Percentiles rank a stretch among this genome's conserved stretches.
Evolutionary conservation across 1,139 yeast species (phyloP).

Genomic region (Candida sanyaensis): DNA sequence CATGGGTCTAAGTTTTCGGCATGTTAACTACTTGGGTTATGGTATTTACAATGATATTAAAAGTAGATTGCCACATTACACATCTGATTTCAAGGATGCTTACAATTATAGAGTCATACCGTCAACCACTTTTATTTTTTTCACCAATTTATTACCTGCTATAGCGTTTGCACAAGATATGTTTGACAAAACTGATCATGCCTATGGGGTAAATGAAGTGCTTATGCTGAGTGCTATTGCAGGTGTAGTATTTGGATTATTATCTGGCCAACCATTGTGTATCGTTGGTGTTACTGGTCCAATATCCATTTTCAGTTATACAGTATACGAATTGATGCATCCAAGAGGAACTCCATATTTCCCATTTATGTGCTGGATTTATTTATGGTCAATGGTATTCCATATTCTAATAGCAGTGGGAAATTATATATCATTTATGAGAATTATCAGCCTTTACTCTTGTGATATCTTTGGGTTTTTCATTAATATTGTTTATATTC

Average conservation of each 20-base stretch:
- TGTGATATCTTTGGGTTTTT: conserved; percentile 95
- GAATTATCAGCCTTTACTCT: conserved; percentile 77
- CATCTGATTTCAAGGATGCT: conserved; percentile 81
- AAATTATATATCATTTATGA: conserved; percentile 69
- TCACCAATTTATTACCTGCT: conserved; percentile 90
- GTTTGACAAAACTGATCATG: conserved; percentile 84
- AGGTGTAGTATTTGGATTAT: conserved; percentile 82
- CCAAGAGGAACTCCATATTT: conserved; percentile 72
- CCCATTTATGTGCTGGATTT: conserved; percentile 95
- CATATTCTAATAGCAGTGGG: conserved; percentile 72
- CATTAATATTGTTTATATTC: conserved; percentile 85
- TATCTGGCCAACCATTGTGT: conserved; percentile 89
- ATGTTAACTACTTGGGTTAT: conserved; percentile 38
- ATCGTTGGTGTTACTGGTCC: conserved; percentile 99
- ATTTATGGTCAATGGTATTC: conserved; percentile 86
- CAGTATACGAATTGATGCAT: conserved; percentile 78
- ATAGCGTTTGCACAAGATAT: conserved; percentile 96
- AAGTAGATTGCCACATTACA: conserved; percentile 64
- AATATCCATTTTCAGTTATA: conserved; percentile 84
- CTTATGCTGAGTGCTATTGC: conserved; percentile 82
- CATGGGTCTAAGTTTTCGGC: conserved; percentile 14
- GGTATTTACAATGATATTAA: conserved; percentile 61
- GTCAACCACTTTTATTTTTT: conserved; percentile 76
- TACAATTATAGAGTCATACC: conserved; percentile 89
- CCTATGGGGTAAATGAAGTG: conserved; percentile 92